Conservation (phyloP, 208 protist genomes). For the Strigomonas culicis region DNA sequence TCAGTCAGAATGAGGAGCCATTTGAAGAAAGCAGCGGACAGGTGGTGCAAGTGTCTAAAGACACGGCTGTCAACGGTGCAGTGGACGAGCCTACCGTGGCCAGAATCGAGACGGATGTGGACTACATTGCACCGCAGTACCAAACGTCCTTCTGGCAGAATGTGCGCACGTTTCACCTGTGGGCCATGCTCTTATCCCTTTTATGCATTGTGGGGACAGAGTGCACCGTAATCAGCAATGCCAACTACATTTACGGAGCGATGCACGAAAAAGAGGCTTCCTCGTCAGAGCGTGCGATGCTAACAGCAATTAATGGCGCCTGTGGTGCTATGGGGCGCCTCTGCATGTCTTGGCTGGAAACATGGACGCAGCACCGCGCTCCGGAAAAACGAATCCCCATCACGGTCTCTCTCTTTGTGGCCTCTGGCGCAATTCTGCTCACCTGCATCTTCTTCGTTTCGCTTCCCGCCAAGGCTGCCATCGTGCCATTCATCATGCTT, state of each 20-base stretch:
- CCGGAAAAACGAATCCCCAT: constrained; percentile 65
- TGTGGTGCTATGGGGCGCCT: constrained; percentile 55
- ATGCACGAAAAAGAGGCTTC: constrained; percentile 28
- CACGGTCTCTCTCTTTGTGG: constrained; percentile 34
- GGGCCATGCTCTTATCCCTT: constrained; percentile 42
- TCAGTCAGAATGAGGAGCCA: neutral
- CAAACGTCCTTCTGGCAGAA: constrained; percentile 46
- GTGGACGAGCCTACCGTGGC: neutral
- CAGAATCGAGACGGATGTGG: constrained; percentile 27
- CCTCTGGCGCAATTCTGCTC: constrained; percentile 29
- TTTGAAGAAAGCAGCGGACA: neutral
- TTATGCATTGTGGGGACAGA: constrained; percentile 34
- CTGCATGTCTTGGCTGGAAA: constrained; percentile 46
- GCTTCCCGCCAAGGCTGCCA: constrained; percentile 26
- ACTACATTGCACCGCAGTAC: constrained; percentile 67
- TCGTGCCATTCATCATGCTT: constrained; percentile 44
- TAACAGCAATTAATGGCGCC: constrained; percentile 58
- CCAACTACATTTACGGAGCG: constrained; percentile 38
- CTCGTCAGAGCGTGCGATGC: constrained; percentile 26
- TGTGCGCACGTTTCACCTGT: constrained; percentile 31
- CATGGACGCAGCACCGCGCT: constrained; percentile 41
- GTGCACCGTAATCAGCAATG: constrained; percentile 55
- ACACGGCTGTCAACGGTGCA: neutral
- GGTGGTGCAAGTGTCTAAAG: neutral
- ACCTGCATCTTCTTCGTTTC: constrained; percentile 37